Evolutionary conservation across 1,284 basidiomycete genomes (phyloP).

Genomic region (Chalciporus sp.): DNA sequence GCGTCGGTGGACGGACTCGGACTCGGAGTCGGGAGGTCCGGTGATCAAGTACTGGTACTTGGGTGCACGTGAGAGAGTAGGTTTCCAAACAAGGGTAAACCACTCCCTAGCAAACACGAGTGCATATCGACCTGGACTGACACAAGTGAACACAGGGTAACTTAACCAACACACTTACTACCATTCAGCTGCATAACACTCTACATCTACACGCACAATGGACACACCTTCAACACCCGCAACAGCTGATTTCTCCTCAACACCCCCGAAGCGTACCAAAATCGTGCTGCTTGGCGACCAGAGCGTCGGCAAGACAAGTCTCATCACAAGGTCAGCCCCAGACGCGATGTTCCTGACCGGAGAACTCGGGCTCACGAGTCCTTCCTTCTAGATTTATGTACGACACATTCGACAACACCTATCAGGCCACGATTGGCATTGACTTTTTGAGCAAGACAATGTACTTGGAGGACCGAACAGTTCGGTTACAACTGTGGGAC

Average conservation of each 20-base stretch:
- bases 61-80: slow-evolving; percentile 6
- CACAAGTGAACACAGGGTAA: no score
- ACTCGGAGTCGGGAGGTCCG: no score
- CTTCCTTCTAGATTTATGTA: slow-evolving; percentile 86
- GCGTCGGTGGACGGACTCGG: background rate
- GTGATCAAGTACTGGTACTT: no score
- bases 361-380: background rate
- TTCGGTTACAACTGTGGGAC: slow-evolving; percentile 97
- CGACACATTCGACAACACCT: slow-evolving; percentile 99
- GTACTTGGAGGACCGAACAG: slow-evolving; percentile 99
- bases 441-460: slow-evolving; percentile 99
- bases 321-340: slow-evolving; percentile 85
- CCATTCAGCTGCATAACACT: background rate
- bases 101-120: background rate
- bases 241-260: slow-evolving; percentile 80
- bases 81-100: slow-evolving; percentile 33
- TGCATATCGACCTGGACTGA: slow-evolving; percentile 18
- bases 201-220: slow-evolving; percentile 29
- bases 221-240: slow-evolving; percentile 63
- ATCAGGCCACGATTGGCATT: slow-evolving; percentile 99
- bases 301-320: slow-evolving; percentile 94
- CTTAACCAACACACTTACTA: background rate
- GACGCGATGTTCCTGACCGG: background rate
- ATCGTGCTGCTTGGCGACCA: slow-evolving; percentile 93
- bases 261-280: slow-evolving; percentile 93